Evolutionary conservation across 345 rosid genomes (phyloP).

Genomic region (Viola odorata): DNA sequence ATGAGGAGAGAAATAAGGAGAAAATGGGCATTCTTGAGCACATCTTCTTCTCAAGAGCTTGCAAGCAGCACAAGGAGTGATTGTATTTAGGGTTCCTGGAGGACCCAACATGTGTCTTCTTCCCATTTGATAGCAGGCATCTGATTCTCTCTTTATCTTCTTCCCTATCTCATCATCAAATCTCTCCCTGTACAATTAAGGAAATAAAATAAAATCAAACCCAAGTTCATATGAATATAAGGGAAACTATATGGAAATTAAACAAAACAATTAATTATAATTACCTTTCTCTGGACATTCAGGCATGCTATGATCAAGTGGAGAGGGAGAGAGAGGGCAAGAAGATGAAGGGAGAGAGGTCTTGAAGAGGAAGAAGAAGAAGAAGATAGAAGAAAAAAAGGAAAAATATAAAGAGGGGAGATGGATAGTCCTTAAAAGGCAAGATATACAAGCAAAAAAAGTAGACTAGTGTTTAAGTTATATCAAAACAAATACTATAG

Average conservation of each 20-base stretch:
- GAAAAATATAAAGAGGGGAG: slow-evolving; percentile 7
- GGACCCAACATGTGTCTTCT: slow-evolving; percentile 77
- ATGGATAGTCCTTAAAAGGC: slow-evolving; percentile 66
- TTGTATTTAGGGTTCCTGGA: slow-evolving; percentile 74
- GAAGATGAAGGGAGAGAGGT: slow-evolving; percentile 22
- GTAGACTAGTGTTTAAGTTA: slow-evolving; percentile 15
- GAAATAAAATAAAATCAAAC: not conserved
- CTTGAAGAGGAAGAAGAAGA: slow-evolving; percentile 14
- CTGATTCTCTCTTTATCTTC: slow-evolving; percentile 76
- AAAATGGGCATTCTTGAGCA: slow-evolving; percentile 95
- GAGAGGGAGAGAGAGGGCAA: slow-evolving; percentile 10
- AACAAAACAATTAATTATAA: slow-evolving; percentile 11
- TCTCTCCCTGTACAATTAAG: slow-evolving; percentile 52
- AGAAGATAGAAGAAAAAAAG: slow-evolving; percentile 27
- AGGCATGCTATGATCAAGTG: slow-evolving; percentile 66
- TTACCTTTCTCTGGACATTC: slow-evolving; percentile 97
- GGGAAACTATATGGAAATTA: slow-evolving; percentile 12
- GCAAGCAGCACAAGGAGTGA: slow-evolving; percentile 98
- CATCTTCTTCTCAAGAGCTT: slow-evolving; percentile 88
- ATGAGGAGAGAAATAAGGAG: slow-evolving; percentile 93
- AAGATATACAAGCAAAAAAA: slow-evolving; percentile 37
- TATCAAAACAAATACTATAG: slow-evolving; percentile 8
- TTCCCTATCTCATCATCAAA: slow-evolving; percentile 81
- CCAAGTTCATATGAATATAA: not conserved
- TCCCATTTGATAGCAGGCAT: slow-evolving; percentile 58